Evolutionary conservation across 148 eudicot species (phyloP), one percentile per base, ranked within the genome.

Genomic region (Rhododendron simsii): DNA sequence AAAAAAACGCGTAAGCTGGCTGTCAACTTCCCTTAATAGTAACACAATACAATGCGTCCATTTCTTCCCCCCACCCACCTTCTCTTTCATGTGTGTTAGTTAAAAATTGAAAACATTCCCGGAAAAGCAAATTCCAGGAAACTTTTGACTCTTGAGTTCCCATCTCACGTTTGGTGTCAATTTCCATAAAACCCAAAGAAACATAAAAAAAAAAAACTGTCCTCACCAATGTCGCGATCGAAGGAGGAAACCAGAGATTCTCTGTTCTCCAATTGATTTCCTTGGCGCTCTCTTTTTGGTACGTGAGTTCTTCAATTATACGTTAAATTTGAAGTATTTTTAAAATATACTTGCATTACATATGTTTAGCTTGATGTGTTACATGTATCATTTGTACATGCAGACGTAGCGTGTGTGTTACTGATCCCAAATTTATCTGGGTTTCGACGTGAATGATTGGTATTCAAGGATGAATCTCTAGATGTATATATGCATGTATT

Each of bases 51-150:
- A 28, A 14, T 13, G 39, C 41, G 76, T 71, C 76, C 76, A 71
- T 33, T 30, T 30, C 0, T 18, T 30, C 1, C 16, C 1, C 41
- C 23, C 0, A 3, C 16, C 9, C 41, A 8, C 28, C 71, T 2
- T 8, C 20, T 55, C 20, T 55, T 26, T 71, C 16, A 71, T 30
- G 16, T 14, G 76, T 11, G 76, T 30, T 41, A 10, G 26, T 41
- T 41, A 50, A 78, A 50, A 78, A 78, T 78, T 47, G 12, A 78
- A 57, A 35, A 81, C 50, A 3, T 83, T 67, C 26, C 57, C 57
- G 11, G 30, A 83, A 83, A 83, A 71, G 76, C 59, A 9, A 67
- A 65, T 67, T 65, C 50, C 78, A 20, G 78, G 73, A 45, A 61
- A 61, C n/a, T 11, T 11, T 20, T 59, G 47, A 81, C 45, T 63